phyloP scores from a whole-genome alignment of 257 asterid genomes.

The Leptodermis oblonga region DNA sequence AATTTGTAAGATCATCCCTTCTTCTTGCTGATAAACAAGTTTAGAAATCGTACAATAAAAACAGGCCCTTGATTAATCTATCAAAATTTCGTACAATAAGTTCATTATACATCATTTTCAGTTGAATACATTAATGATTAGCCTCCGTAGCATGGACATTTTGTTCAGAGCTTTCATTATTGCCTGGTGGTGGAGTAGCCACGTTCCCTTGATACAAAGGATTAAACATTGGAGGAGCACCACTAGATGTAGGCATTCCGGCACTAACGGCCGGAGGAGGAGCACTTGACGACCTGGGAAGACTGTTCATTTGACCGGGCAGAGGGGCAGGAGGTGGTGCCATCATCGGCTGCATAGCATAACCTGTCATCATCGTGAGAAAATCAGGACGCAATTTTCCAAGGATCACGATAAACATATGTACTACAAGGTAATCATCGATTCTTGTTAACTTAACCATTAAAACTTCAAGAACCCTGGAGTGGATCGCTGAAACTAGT shows the following conservation, averaged over 20 bases:
- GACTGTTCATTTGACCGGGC: constrained; percentile 62
- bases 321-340: constrained; percentile 57
- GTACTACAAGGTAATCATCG: too few species aligned
- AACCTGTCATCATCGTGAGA: constrained; percentile 45
- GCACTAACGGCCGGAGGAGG: constrained; percentile 64
- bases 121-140: constrained; percentile 29
- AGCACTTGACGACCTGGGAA: constrained; percentile 51
- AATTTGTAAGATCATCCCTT: too few species aligned
- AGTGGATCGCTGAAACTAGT: too few species aligned
- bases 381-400: too few species aligned
- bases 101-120: too few species aligned
- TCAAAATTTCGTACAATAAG: too few species aligned
- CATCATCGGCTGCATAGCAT: constrained; percentile 59
- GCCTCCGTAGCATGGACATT: constrained; percentile 42
- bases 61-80: too few species aligned
- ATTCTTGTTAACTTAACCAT: too few species aligned
- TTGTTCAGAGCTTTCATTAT: constrained; percentile 40
- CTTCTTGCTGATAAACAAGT: too few species aligned
- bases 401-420: too few species aligned
- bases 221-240: constrained; percentile 45
- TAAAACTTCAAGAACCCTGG: too few species aligned
- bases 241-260: constrained; percentile 48
- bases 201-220: constrained; percentile 46
- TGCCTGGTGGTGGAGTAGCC: constrained; percentile 39
- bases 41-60: too few species aligned